Percentiles rank a stretch among this genome's conserved stretches.
Evolutionary conservation across 345 rosid genomes (phyloP).

Genomic region (Capsella bursapastoris): DNA sequence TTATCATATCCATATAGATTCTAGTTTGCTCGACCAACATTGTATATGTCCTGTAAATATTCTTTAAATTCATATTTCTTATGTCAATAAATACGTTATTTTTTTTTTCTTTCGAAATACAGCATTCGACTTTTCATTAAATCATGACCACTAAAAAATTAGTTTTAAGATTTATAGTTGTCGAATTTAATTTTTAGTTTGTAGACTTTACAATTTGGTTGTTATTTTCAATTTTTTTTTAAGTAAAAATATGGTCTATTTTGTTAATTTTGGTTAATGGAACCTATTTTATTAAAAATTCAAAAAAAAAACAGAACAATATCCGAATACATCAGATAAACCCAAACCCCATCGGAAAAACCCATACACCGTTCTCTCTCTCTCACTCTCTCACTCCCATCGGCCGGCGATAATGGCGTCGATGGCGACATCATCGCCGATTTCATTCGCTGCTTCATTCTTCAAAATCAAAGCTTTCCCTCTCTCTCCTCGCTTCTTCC

Average conservation of each 20-base stretch:
- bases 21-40: too few relatives aligned
- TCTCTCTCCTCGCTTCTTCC: conserved; percentile 44
- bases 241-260: not conserved
- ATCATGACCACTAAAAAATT: too few relatives aligned
- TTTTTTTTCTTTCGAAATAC: too few relatives aligned
- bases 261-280: not conserved
- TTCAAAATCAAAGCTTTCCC: conserved; percentile 43
- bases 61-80: not conserved
- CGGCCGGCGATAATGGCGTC: conserved; percentile 54
- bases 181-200: not conserved
- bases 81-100: not conserved
- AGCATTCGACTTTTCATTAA: too few relatives aligned
- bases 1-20: not conserved
- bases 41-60: not conserved
- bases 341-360: conserved; percentile 14
- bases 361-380: not conserved
- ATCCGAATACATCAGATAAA: not conserved
- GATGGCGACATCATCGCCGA: conserved; percentile 45
- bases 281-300: not conserved
- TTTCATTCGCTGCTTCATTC: conserved; percentile 50
- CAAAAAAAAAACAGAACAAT: not conserved
- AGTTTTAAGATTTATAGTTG: too few relatives aligned
- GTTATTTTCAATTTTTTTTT: not conserved
- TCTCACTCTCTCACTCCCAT: conserved; percentile 2
- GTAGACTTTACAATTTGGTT: not conserved